phyloP scores from a whole-genome alignment of 1,139 yeast species.

The Yamadazyma dushanensis region DNA sequence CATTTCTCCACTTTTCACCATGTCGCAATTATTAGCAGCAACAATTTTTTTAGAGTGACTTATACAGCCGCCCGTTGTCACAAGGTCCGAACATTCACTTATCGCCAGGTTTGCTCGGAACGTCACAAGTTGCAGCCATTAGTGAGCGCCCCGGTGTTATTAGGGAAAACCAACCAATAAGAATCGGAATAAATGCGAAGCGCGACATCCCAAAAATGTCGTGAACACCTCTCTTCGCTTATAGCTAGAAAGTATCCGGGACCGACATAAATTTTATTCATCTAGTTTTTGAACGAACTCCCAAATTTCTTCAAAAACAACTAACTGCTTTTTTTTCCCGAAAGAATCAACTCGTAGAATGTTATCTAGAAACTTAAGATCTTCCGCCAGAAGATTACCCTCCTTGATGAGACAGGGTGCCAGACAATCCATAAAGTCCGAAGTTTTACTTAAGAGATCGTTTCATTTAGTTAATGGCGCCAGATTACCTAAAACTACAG shows the following conservation, averaged over 20 bases:
- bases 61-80: no score
- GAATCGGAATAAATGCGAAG: not conserved
- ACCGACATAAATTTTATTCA: slow-evolving; percentile 1
- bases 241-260: not conserved
- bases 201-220: slow-evolving; percentile 2
- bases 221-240: not conserved
- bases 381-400: slow-evolving; percentile 21
- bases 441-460: slow-evolving; percentile 16
- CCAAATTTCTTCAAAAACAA: slow-evolving; percentile 3
- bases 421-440: slow-evolving; percentile 14
- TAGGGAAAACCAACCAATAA: slow-evolving; percentile 2
- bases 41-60: no score
- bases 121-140: not conserved
- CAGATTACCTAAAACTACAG: not conserved
- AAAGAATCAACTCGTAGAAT: slow-evolving; percentile 13
- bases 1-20: slow-evolving; percentile 4
- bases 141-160: slow-evolving; percentile 1
- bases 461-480: slow-evolving; percentile 12
- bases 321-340: not conserved
- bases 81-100: no score
- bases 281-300: slow-evolving; percentile 3
- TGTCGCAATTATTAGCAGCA: no score
- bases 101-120: not conserved
- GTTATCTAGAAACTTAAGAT: slow-evolving; percentile 26
- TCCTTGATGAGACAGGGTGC: slow-evolving; percentile 8